A percentile compares a stretch with the other conserved stretches of the same genome.
phyloP scores from a whole-genome alignment of 257 asterid genomes.

The Solanum piurae region DNA sequence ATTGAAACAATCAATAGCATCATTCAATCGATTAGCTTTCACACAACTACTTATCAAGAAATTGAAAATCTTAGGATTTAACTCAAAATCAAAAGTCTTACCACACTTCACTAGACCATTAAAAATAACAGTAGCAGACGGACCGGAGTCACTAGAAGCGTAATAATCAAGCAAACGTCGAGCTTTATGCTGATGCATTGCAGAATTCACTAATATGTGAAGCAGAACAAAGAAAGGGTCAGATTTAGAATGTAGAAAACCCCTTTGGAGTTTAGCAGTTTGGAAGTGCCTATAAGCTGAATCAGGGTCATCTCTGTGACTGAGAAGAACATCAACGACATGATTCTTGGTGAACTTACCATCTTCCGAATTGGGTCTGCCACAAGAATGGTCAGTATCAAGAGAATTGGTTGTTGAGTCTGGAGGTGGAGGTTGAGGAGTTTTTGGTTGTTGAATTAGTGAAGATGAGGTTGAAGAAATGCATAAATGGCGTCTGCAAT shows the following conservation, averaged over 20 bases:
- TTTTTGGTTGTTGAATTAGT: not conserved
- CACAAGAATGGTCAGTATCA: not conserved
- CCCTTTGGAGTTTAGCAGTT: constrained; percentile 23
- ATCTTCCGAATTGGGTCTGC: constrained; percentile 8
- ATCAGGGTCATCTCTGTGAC: constrained; percentile 41
- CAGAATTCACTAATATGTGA: constrained; percentile 55
- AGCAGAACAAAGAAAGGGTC: constrained; percentile 57
- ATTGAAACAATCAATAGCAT: constrained; percentile 52
- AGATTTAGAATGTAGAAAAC: constrained; percentile 30
- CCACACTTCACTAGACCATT: constrained; percentile 32
- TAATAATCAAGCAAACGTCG: constrained; percentile 26
- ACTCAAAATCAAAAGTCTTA: constrained; percentile 35
- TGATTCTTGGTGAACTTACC: constrained; percentile 7
- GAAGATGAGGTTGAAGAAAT: not conserved
- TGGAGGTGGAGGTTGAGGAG: not conserved
- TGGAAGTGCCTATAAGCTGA: constrained; percentile 45
- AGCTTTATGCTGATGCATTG: constrained; percentile 20
- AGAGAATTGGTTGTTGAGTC: not conserved
- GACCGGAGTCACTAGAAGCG: constrained; percentile 33
- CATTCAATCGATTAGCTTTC: constrained; percentile 31
- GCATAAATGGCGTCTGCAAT: not conserved
- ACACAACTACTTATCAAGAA: constrained; percentile 47
- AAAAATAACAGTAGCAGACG: constrained; percentile 26
- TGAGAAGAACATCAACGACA: constrained; percentile 36
- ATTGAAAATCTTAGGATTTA: constrained; percentile 31